A percentile compares a stretch with the other conserved stretches of the same genome.
Conservation (phyloP, 2,329 filamentous ascomycete genomes). For the Penicillium psychrosexuale region DNA sequence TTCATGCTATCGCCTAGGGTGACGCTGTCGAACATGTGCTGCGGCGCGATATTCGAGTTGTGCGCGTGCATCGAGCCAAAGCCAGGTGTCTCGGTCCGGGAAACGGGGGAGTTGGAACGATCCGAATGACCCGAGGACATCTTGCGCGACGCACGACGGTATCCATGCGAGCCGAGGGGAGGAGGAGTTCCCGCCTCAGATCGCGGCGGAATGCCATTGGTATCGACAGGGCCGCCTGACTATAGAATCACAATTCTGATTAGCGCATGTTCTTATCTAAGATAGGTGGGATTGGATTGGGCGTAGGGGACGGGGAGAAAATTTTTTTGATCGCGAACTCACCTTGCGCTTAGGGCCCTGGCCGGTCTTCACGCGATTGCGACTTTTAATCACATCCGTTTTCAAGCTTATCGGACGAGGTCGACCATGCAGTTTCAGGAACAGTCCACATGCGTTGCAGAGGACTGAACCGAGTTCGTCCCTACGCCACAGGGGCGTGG, state of each 20-base stretch:
- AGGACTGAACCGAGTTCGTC: conserved; percentile 94
- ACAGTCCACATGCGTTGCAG: conserved; percentile 97
- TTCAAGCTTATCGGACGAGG: conserved; percentile 93
- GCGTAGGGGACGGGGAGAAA: conserved; percentile 12
- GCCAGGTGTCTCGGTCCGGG: conserved; percentile 73
- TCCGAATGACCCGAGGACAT: conserved; percentile 69
- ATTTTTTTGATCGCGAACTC: conserved; percentile 32
- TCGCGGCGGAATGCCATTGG: conserved; percentile 58
- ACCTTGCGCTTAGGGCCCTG: conserved; percentile 83
- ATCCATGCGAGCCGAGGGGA: conserved; percentile 54
- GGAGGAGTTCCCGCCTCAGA: conserved; percentile 57
- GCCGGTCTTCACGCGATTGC: conserved; percentile 91
- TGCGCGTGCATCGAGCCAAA: conserved; percentile 56
- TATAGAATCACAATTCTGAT: conserved; percentile 24
- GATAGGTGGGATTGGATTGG: conserved; percentile 8
- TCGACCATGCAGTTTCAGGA: conserved; percentile 92
- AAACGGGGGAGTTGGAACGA: conserved; percentile 73
- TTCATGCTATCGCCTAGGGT: conserved; percentile 67
- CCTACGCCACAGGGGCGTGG: conserved; percentile 93
- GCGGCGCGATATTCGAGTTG: conserved; percentile 64
- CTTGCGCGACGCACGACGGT: conserved; percentile 68
- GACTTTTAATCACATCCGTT: conserved; percentile 99
- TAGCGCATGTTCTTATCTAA: conserved; percentile 27
- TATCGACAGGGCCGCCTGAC: conserved; percentile 47
- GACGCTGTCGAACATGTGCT: conserved; percentile 75